Base-by-base conservation (phyloP, 2,329 filamentous ascomycete species). In the Sclerotiophoma versabilis region DNA sequence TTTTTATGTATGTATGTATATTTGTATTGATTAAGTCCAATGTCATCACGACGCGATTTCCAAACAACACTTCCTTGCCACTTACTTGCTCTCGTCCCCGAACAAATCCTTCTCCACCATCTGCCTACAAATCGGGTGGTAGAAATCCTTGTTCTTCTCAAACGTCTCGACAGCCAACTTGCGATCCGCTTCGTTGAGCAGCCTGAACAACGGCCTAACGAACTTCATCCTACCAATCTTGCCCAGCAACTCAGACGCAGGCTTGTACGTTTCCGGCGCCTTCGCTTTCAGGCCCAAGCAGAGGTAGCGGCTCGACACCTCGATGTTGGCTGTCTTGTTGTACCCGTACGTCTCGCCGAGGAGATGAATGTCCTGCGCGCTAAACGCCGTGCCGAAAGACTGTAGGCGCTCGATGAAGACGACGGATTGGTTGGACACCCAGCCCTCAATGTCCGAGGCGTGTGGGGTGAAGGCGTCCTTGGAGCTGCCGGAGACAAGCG, bases 201-300 rank as follows among this genome's bases (percentile, higher is more conserved):
- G 83, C 57, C 89, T 84, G 78, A 89, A 97, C 69, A 98, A 77
- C 19, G 93, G 92, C 41, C 93, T 83, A 54, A 98, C 93, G 75
- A 93, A 98, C 83, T 98, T 98, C 95, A 99, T 98, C 52, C 95
- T 82, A 11, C 95, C 95, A 20, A 97, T 92, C 46, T 83, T 82
- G 26, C 91, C 90, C 32, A 98, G 80, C 49, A 97, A 80, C 54
- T 90, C 85, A 1, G 89, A 87, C 0, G 91, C 86, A 1, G 88
- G 87, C 55, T 85, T 72, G 67, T 93, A 91, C 30, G 89, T 84
- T 52, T 81, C 84, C 45, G 82, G 75, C 65, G 92, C 90, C 52
- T 87, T 84, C 11, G 91, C 89, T 65, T 85, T 85, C 69, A 99
- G 83, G 1, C 91, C 91, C 27, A 97, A 84, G 48, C 86, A 84